Evolutionary conservation across 768 basidiomycete species (phyloP), one percentile per base, ranked within the genome.

Genomic region (Termitomyces sp.): DNA sequence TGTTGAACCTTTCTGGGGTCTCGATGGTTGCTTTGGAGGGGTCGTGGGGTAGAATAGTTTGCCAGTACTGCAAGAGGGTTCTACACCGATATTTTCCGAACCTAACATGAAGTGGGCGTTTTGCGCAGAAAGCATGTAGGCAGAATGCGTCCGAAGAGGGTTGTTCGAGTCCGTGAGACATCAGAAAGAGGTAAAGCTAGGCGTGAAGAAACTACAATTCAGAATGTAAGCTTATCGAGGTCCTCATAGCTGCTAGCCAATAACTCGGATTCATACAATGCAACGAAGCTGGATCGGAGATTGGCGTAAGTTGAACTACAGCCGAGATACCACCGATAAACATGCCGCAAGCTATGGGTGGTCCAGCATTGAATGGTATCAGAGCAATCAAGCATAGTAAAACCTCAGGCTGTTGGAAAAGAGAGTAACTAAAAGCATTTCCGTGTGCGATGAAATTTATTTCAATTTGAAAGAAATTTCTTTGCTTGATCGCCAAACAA

Each of bases 61-160:
- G 61, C 53, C 58, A 63, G 44, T 63, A 55, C 46, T 59, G 50
- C 24, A 60, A 57, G 24, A 65, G 58, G 16, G 50, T 57, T 55
- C 46, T 65, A 42, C 62, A 63, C 55, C 59, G 62, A 60, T 65
- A 59, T 51, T 60, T 63, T 56, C 52, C 61, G 53, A 63, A 63
- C 35, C 55, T 57, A 13, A 65, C 62, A 45, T 50, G 55, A 16
- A 53, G 28, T 24, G 60, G 51, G 38, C 55, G 58, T 51, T 56
- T 55, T 56, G 50, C 40, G 20, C 18, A 49, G 39, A 48, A 57
- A 38, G 55, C 55, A 57, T 65, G 64, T 33, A 12, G 24, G 18
- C 64, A 62, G 33, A 59, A 38, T 36, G 42, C 11, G 44, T 54
- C 35, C 11, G 46, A 39, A 40, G 46, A 32, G 33, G 51, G 52